Conservation (phyloP, 2,329 filamentous ascomycete species). For the Hymenoscyphus fraxineus region DNA sequence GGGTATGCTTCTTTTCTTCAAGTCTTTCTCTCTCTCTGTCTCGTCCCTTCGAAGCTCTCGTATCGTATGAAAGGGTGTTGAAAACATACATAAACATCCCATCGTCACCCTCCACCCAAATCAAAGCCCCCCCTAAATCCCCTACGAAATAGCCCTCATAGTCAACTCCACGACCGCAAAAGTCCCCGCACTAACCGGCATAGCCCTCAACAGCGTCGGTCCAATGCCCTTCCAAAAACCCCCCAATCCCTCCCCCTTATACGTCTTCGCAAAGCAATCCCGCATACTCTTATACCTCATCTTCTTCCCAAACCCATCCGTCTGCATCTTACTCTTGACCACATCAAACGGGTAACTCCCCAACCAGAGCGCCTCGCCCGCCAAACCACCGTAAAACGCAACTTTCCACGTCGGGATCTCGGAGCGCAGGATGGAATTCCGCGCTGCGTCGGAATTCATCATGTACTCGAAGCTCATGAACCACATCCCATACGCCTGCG, state of each 20-base stretch:
- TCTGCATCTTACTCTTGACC: slow-evolving; percentile 99
- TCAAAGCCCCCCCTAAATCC: neutral
- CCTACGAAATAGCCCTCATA: slow-evolving; percentile 55
- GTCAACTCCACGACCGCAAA: slow-evolving; percentile 79
- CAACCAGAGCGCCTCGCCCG: slow-evolving; percentile 92
- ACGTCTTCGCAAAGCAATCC: slow-evolving; percentile 84
- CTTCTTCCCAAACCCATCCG: slow-evolving; percentile 74
- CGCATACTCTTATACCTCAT: slow-evolving; percentile 78
- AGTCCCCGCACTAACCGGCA: slow-evolving; percentile 97
- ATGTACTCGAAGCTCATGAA: slow-evolving; percentile 93
- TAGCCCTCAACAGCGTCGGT: slow-evolving; percentile 86
- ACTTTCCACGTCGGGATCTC: slow-evolving; percentile 82
- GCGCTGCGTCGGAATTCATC: slow-evolving; percentile 83
- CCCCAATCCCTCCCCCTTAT: slow-evolving; percentile 66
- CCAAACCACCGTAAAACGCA: slow-evolving; percentile 86
- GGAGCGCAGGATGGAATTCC: slow-evolving; percentile 70
- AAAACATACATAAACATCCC: no score
- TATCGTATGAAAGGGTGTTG: no score
- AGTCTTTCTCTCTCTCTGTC: no score
- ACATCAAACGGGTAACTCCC: slow-evolving; percentile 94
- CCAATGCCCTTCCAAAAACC: slow-evolving; percentile 96
- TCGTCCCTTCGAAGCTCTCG: no score
- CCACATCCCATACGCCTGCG: slow-evolving; percentile 93
- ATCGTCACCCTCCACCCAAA: neutral
- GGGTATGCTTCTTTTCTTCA: no score